These are phyloP conservation scores for Chlorociboria aeruginascens DNA, from an alignment of 495 filamentous ascomycete species.

Conservation along the genomic window DNA sequence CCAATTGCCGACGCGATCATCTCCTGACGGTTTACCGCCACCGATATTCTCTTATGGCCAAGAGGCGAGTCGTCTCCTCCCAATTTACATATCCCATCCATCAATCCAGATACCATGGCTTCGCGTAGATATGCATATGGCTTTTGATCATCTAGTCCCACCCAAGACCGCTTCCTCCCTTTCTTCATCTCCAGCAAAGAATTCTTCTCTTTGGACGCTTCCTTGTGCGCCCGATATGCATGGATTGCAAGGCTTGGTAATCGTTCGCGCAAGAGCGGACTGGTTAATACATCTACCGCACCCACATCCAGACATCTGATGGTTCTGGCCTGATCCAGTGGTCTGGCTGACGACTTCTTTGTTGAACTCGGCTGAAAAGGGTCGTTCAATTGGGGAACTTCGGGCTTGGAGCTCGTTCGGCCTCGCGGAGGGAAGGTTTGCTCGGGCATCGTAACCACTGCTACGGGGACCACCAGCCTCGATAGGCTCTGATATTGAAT, in stretches of 20 bases:
- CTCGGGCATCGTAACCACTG: conserved; percentile 36
- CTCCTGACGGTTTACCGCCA: conserved; percentile 44
- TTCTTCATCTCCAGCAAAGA: conserved; percentile 52
- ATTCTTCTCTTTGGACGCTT: conserved; percentile 55
- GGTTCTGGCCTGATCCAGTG: conserved; percentile 31
- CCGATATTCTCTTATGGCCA: conserved; percentile 28
- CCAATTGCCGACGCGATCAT: conserved; percentile 59
- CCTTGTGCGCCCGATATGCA: conserved; percentile 67
- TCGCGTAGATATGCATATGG: conserved; percentile 84
- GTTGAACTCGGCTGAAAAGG: conserved; percentile 17
- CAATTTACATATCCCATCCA: conserved; percentile 79
- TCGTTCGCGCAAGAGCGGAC: conserved; percentile 58
- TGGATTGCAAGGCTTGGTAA: conserved; percentile 66
- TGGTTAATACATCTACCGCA: conserved; percentile 71
- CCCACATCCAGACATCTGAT: conserved; percentile 71
- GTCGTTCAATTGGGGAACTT: conserved; percentile 7
- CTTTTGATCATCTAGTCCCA: conserved; percentile 74
- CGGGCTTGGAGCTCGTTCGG: conserved; percentile 1
- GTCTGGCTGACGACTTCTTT: conserved; percentile 20
- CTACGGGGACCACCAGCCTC: conserved; percentile 64
- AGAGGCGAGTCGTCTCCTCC: conserved; percentile 34
- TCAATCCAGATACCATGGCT: conserved; percentile 76
- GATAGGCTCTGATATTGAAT: conserved; percentile 57
- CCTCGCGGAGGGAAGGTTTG: background rate
- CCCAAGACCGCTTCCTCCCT: conserved; percentile 79